phyloP scores from a whole-genome alignment of 768 basidiomycete species.

The Collybia sordida region DNA sequence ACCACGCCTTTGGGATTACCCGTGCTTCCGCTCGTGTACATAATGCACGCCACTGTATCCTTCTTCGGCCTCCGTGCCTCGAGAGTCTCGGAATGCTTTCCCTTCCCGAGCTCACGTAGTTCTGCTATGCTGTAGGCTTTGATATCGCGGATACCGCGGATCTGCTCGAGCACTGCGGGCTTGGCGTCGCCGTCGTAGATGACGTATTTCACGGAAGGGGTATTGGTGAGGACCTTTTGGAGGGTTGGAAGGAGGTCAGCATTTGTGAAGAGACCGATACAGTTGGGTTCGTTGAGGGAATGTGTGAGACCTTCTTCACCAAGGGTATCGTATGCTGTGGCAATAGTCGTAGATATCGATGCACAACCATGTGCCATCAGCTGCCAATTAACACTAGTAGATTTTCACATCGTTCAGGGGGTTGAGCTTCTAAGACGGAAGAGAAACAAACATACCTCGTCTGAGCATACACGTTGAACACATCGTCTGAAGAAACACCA shows the following conservation, averaged over 20 bases:
- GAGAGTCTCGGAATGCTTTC: conserved; percentile 49
- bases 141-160: conserved; percentile 58
- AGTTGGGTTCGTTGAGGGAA: conserved; percentile 82
- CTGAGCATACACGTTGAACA: conserved; percentile 89
- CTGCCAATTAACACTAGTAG: conserved; percentile 83
- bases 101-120: conserved; percentile 65
- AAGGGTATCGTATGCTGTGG: conserved; percentile 95
- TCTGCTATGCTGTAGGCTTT: conserved; percentile 67
- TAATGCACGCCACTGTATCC: conserved; percentile 49
- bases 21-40: conserved; percentile 85
- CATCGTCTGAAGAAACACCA: conserved; percentile 63
- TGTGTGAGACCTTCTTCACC: conserved; percentile 87
- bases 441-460: conserved; percentile 58
- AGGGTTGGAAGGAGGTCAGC: conserved; percentile 84
- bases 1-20: conserved; percentile 94
- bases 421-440: conserved; percentile 1
- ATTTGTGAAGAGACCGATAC: conserved; percentile 87
- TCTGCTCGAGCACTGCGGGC: conserved; percentile 52
- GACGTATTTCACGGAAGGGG: conserved; percentile 75
- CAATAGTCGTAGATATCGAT: conserved; percentile 76
- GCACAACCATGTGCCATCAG: conserved; percentile 81
- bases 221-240: conserved; percentile 65
- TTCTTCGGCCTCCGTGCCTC: conserved; percentile 45
- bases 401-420: conserved; percentile 3
- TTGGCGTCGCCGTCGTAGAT: conserved; percentile 81